Conservation (phyloP, 2,329 filamentous ascomycete genomes). For the Penicillium verrucosum region DNA sequence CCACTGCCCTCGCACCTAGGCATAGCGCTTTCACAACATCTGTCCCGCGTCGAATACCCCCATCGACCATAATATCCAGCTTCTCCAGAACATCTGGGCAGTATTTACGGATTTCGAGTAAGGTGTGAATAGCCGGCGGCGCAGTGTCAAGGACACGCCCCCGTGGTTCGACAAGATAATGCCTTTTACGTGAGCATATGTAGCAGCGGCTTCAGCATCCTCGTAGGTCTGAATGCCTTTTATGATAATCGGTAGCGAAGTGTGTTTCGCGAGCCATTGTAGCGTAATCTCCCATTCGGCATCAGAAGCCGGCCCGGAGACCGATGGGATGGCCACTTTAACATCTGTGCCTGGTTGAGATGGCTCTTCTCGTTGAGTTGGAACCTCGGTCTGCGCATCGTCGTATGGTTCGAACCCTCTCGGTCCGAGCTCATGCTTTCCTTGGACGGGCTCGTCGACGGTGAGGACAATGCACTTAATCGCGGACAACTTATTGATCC, state of each 20-base stretch:
- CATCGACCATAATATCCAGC: slow-evolving; percentile 50
- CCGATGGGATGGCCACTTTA: neutral
- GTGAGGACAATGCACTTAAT: neutral
- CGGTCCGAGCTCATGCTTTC: neutral
- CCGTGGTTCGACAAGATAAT: slow-evolving; percentile 51
- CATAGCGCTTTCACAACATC: slow-evolving; percentile 52
- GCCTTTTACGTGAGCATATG: slow-evolving; percentile 43
- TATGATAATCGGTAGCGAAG: neutral
- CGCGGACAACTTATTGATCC: neutral
- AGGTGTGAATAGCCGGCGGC: slow-evolving; percentile 44
- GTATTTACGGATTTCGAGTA: slow-evolving; percentile 48
- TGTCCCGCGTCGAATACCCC: slow-evolving; percentile 50
- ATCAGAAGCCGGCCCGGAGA: neutral
- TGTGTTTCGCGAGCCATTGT: neutral
- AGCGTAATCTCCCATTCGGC: neutral
- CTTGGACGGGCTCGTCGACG: neutral
- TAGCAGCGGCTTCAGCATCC: neutral
- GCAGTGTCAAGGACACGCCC: slow-evolving; percentile 50
- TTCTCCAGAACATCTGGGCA: slow-evolving; percentile 46
- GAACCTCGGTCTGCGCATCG: neutral
- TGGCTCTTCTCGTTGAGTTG: neutral
- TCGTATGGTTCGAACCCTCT: neutral
- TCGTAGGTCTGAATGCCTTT: neutral
- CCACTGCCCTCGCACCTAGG: slow-evolving; percentile 50
- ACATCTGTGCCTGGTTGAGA: neutral